phyloP scores from a whole-genome alignment of 805 yeast genomes.

The Phaffomyces antillensis region DNA sequence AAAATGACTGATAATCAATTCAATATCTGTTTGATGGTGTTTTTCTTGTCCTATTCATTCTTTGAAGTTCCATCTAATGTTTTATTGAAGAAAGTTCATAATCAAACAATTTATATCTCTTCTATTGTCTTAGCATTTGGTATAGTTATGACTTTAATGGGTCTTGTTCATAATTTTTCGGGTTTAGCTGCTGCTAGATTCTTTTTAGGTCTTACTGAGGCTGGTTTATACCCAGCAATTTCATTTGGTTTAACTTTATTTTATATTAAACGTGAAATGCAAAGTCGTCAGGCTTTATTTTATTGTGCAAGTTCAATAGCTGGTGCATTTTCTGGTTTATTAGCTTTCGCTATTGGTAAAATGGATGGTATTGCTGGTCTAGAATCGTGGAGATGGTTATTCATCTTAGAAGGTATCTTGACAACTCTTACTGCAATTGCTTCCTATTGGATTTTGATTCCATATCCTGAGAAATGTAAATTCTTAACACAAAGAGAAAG shows the following conservation, averaged over 20 bases:
- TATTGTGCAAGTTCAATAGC: constrained; percentile 34
- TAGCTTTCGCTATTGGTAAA: constrained; percentile 33
- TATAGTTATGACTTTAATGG: constrained; percentile 37
- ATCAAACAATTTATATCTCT: constrained; percentile 41
- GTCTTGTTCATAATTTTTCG: constrained; percentile 30
- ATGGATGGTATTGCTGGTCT: constrained; percentile 28
- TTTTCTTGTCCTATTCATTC: constrained; percentile 34
- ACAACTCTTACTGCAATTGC: constrained; percentile 32
- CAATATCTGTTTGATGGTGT: constrained; percentile 36
- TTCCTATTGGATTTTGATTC: constrained; percentile 30
- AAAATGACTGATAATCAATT: constrained; percentile 29
- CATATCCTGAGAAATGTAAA: constrained; percentile 37
- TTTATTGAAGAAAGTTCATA: constrained; percentile 11
- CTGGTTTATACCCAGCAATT: constrained; percentile 38
- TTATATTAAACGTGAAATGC: constrained; percentile 31
- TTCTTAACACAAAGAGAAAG: constrained; percentile 34
- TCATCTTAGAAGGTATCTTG: constrained; percentile 22
- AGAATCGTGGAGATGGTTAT: constrained; percentile 39
- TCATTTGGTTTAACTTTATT: constrained; percentile 31
- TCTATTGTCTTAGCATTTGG: constrained; percentile 38
- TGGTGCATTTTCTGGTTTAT: constrained; percentile 37
- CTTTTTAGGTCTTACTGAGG: constrained; percentile 36
- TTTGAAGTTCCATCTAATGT: constrained; percentile 31
- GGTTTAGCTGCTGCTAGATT: constrained; percentile 32
- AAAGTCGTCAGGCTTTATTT: constrained; percentile 31